Base-by-base conservation (phyloP, 768 basidiomycete species). In the Suillus variegatus region DNA sequence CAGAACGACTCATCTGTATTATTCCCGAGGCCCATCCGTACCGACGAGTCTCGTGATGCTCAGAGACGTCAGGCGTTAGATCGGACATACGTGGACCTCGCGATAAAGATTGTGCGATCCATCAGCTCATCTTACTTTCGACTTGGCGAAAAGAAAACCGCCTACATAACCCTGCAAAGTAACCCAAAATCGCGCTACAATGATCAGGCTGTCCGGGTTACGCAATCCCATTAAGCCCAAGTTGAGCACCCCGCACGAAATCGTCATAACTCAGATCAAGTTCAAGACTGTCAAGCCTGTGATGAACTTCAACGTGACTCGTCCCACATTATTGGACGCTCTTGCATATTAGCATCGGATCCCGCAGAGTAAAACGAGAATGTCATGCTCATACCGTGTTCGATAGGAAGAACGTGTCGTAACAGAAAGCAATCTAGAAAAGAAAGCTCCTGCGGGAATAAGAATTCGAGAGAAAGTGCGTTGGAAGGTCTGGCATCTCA, bases 331-430 rank as follows among this genome's bases (percentile, higher is more conserved):
- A 60, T 81, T 81, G 14, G 79, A 77, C 5, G 79, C 84, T 10
- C 69, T 88, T 89, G 18, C 7, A 32, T 25, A 32, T 38, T 38
- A 8, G 16, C 20, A 10, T 20, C 10, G 56, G 43, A 60, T 61
- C 73, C 12, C 65, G 86, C 87, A 36, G 81, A 82, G 64, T 87
- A 87, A 66, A 88, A 87, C 1, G 86, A 84, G 6, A 88, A 75
- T 25, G 72, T 75, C 8, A 79, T 71, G 16, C 76, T 72, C 46
- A 85, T 77, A 1, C 82, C 81, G 63, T 84, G 84, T 58, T 78
- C 73, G 36, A 84, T 76, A 0, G 87, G 7, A 84, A 88, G 73
- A 86, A 87, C 14, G 85, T 75, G 0, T 85, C 85, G 56, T 79
- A 84, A 64, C 79, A 86, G 43, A 85, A 32, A 32, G 32, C 32